Evolutionary conservation across 768 basidiomycete species (phyloP).

Genomic region (Solioccasus polychromus): DNA sequence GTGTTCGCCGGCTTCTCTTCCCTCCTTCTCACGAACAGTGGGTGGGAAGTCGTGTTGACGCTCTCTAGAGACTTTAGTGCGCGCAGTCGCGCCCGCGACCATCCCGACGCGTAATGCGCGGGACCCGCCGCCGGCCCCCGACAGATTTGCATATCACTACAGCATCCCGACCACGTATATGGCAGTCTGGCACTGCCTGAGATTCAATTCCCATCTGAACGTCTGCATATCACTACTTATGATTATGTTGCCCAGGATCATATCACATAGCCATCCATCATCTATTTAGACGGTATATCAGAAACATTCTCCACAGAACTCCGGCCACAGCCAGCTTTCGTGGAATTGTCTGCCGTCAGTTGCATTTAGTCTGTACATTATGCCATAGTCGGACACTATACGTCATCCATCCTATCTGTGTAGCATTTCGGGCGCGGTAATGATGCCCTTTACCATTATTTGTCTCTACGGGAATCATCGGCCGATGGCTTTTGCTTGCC

Average conservation of each 20-base stretch:
- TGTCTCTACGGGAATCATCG: no score
- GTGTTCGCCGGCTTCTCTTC: conserved; percentile 52
- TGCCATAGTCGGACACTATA: no score
- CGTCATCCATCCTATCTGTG: no score
- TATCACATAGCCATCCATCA: background rate
- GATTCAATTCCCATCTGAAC: no score
- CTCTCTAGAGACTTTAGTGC: conserved; percentile 36
- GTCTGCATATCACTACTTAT: conserved; percentile 7
- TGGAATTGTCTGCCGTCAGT: background rate
- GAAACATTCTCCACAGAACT: conserved; percentile 9
- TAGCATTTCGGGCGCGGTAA: no score
- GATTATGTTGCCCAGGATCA: conserved; percentile 9
- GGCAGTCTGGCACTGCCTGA: conserved; percentile 15
- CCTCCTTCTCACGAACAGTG: conserved; percentile 34
- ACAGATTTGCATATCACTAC: conserved; percentile 1
- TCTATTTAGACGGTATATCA: conserved; percentile 5
- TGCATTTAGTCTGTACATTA: background rate
- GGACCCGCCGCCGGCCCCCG: no score
- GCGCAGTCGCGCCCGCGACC: background rate
- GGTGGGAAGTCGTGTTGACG: conserved; percentile 44
- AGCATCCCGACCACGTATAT: conserved; percentile 1
- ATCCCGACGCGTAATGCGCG: background rate
- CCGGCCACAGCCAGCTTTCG: background rate
- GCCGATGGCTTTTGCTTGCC: no score
- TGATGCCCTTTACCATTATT: no score